These are phyloP conservation scores for Morella rubra DNA, from an alignment of 306 rosid species.

Conservation along the genomic window DNA sequence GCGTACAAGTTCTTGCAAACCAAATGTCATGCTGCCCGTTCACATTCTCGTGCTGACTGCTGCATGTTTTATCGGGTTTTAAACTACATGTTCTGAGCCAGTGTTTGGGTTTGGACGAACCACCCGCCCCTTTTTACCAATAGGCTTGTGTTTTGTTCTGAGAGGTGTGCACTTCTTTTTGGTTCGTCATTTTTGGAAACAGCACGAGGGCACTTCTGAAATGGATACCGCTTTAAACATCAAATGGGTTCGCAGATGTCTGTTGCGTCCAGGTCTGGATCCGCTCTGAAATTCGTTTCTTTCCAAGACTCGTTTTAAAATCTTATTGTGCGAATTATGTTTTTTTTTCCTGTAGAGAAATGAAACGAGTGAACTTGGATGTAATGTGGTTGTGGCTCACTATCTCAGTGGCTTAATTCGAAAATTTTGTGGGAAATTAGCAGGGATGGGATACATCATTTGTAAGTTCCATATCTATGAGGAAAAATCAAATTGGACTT, in stretches of 20 bases:
- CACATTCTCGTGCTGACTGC: background rate
- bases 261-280: background rate
- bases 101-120: background rate
- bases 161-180: background rate
- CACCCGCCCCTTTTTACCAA: background rate
- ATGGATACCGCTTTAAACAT: background rate
- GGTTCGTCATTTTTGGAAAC: background rate
- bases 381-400: background rate
- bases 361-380: background rate
- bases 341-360: background rate
- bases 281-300: background rate
- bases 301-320: background rate
- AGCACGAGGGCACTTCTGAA: background rate
- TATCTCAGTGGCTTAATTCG: background rate
- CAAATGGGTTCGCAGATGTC: too few relatives aligned
- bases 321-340: background rate
- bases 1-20: background rate
- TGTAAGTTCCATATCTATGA: too few relatives aligned
- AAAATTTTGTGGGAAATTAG: background rate
- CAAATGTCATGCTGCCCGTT: background rate
- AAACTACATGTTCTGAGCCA: background rate
- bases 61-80: background rate
- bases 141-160: background rate
- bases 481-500: too few relatives aligned
- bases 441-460: too few relatives aligned